Base-by-base conservation (phyloP, 148 eudicot species). In the Chenopodium berlandieri region DNA sequence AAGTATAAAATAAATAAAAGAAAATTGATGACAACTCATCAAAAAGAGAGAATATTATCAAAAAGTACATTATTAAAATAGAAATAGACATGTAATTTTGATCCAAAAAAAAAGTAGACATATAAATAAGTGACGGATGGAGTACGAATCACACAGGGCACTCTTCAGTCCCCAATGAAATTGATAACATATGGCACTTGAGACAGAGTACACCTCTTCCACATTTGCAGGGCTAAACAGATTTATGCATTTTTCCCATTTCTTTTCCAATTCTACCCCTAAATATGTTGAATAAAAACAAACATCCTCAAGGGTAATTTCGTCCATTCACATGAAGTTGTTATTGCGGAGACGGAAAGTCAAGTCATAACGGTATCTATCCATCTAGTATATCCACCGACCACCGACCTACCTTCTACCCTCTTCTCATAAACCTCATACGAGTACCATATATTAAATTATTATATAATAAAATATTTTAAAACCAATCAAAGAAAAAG, bases 391-490 rank as follows among this genome's bases (percentile, higher is more conserved):
- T 67, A 23, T 67, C 87, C 82, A 88, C 91, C 90, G 88, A 81
- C 90, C 89, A 88, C 92, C 94, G 92, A 88, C 88, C 88, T 75
- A 76, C 83, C 65, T 22, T 75, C 89, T 73, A 58, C 32, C 74
- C 88, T 58, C 71, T 46, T 25, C 80, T 64, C 65, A 63, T 32
- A n/a, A 76, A 78, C 80, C 67, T 19, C 63, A 52, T 72, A 6
- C 44, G 44, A 37, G 44, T 37, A 83, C n/a, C 54, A 50, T 19
- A 58, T 34, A n/a, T 32, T 70, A 19, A 70, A 14, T 46, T 46
- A 46, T 1, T 27, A n/a, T 44, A 40, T 74, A 62, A 34, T 34
- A 60, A 4, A 37, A 37, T 37, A 37, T 37, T 37, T 27, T 31
- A 8, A 54, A 16, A 4, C 48, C n/a, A 34, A 27, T 67, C 74